Percentiles rank a stretch among this genome's conserved stretches.
These are phyloP conservation scores for Neofusicoccum sp. DNA, from an alignment of 2,329 filamentous ascomycete genomes.

Conservation along the genomic window DNA sequence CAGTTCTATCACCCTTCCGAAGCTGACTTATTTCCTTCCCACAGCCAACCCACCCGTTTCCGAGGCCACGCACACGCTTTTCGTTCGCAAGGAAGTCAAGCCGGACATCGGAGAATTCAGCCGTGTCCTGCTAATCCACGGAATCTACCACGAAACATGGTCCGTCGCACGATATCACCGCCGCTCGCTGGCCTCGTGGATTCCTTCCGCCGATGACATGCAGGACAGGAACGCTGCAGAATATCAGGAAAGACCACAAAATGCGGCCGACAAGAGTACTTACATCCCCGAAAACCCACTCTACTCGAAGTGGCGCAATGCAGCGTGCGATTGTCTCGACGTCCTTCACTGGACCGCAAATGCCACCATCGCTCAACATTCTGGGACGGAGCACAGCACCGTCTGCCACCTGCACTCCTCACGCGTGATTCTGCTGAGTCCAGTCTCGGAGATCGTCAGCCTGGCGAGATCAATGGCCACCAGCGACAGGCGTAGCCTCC, in stretches of 20 bases:
- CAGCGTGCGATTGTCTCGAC: conserved; percentile 54
- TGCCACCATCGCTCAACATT: conserved; percentile 50
- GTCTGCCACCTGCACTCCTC: conserved; percentile 60
- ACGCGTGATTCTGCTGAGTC: conserved; percentile 55
- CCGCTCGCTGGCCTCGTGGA: conserved; percentile 47
- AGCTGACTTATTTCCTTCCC: neutral
- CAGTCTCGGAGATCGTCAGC: conserved; percentile 49
- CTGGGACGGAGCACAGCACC: conserved; percentile 57
- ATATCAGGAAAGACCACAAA: conserved; percentile 39
- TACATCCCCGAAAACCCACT: conserved; percentile 47
- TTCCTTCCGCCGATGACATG: conserved; percentile 27
- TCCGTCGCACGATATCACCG: conserved; percentile 51
- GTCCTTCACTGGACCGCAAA: conserved; percentile 63
- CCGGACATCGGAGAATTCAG: conserved; percentile 52
- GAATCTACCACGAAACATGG: conserved; percentile 54
- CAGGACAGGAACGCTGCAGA: conserved; percentile 16
- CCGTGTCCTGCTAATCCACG: conserved; percentile 53
- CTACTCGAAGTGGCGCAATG: conserved; percentile 54
- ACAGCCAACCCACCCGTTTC: conserved; percentile 37
- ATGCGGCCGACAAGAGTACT: neutral
- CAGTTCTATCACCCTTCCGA: neutral
- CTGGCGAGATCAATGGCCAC: conserved; percentile 38
- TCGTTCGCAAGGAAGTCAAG: conserved; percentile 52
- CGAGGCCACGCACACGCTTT: conserved; percentile 49
- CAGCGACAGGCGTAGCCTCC: conserved; percentile 15